phyloP scores from a whole-genome alignment of 768 basidiomycete genomes.

The Dacryopinax primogenitus region DNA sequence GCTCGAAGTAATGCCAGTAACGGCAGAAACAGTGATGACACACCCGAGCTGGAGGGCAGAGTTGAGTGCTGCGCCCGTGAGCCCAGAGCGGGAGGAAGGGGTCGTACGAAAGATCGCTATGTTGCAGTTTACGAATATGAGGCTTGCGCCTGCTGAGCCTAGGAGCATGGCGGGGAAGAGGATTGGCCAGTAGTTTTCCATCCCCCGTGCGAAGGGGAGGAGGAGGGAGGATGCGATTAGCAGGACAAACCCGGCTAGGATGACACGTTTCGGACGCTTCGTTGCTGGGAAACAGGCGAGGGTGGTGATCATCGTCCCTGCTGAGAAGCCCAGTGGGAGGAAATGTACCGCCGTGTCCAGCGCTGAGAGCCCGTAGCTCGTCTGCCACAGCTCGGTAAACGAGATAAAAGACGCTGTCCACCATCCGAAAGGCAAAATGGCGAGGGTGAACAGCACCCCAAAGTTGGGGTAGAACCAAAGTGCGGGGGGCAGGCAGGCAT shows the following conservation, averaged over 20 bases:
- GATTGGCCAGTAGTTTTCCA: conserved; percentile 35
- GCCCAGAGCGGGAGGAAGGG: conserved; percentile 36
- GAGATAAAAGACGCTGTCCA: conserved; percentile 30
- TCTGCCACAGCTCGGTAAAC: conserved; percentile 33
- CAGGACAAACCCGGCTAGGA: conserved; percentile 33
- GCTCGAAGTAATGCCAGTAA: conserved; percentile 38
- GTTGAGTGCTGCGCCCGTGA: conserved; percentile 45
- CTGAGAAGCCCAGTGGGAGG: conserved; percentile 15
- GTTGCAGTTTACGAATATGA: conserved; percentile 36
- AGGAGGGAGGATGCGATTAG: conserved; percentile 32
- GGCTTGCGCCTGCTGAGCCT: conserved; percentile 36
- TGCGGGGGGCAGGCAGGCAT: conserved; percentile 26
- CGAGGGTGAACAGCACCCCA: conserved; percentile 29
- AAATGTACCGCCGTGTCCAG: conserved; percentile 32
- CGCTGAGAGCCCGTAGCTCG: conserved; percentile 33
- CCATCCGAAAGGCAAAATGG: conserved; percentile 34
- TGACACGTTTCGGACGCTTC: conserved; percentile 31
- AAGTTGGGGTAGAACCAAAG: conserved; percentile 36
- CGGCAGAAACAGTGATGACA: conserved; percentile 39
- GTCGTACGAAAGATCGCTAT: conserved; percentile 41
- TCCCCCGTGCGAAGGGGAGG: conserved; percentile 31
- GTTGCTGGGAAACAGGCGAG: background rate
- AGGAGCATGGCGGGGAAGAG: conserved; percentile 40
- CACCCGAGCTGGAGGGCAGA: conserved; percentile 41
- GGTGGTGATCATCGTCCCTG: conserved; percentile 7